Evolutionary conservation across 805 yeast species (phyloP).

Genomic region (Myxozyma sirexii): DNA sequence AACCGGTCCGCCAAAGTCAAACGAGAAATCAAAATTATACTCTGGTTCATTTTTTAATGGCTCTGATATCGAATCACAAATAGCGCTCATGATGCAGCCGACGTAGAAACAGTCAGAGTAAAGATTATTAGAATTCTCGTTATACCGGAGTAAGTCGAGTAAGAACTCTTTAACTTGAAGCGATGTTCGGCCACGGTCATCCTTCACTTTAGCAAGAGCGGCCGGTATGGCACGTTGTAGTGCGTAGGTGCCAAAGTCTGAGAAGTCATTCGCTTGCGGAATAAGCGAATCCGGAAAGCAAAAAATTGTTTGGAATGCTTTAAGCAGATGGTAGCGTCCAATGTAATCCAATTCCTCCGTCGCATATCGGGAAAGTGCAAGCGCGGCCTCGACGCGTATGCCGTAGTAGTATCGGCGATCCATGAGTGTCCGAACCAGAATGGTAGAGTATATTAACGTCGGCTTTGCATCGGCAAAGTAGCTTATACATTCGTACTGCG

Average conservation of each 20-base stretch:
- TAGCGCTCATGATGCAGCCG: constrained; percentile 56
- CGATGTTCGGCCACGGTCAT: constrained; percentile 62
- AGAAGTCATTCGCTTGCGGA: constrained; percentile 82
- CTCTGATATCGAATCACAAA: constrained; percentile 48
- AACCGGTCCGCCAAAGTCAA: constrained; percentile 21
- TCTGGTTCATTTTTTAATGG: constrained; percentile 2
- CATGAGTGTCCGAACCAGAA: constrained; percentile 75
- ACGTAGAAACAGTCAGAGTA: constrained; percentile 75
- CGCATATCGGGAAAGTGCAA: constrained; percentile 71
- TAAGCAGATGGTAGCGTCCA: constrained; percentile 72
- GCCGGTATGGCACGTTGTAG: constrained; percentile 69
- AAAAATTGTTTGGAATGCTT: constrained; percentile 66
- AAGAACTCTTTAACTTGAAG: constrained; percentile 61
- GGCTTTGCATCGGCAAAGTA: constrained; percentile 71
- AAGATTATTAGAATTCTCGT: constrained; percentile 79
- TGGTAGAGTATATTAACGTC: constrained; percentile 67
- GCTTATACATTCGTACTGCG: constrained; percentile 81
- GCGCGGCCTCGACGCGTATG: constrained; percentile 82
- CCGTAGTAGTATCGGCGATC: constrained; percentile 88
- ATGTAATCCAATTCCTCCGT: constrained; percentile 61
- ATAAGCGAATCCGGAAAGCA: constrained; percentile 69
- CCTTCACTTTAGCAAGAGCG: constrained; percentile 62
- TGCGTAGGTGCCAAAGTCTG: constrained; percentile 67
- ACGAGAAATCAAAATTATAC: constrained; percentile 23
- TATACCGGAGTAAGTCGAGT: constrained; percentile 72